Evolutionary conservation across 2,329 filamentous ascomycete genomes (phyloP).

Genomic region (Colletotrichum sidae): DNA sequence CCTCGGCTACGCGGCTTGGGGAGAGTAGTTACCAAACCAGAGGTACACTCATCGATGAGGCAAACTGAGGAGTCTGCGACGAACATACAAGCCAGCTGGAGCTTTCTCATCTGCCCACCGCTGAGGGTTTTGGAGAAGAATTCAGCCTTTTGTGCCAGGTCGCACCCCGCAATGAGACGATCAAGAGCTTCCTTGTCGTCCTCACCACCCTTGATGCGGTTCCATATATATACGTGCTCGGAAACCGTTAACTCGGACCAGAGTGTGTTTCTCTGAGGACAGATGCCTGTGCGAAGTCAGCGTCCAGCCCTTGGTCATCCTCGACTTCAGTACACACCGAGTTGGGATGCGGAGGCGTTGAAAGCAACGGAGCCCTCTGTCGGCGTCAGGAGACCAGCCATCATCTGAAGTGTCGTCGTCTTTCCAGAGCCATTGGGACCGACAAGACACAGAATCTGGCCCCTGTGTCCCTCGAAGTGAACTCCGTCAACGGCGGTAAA

Average conservation of each 20-base stretch:
- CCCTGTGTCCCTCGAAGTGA: conserved; percentile 66
- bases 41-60: conserved; percentile 77
- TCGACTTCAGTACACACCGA: conserved; percentile 32
- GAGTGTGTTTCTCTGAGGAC: conserved; percentile 76
- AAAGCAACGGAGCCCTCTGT: conserved; percentile 71
- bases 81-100: conserved; percentile 79
- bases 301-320: no score
- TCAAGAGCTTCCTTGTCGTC: conserved; percentile 60
- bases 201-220: conserved; percentile 63
- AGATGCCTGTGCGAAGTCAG: conserved; percentile 54
- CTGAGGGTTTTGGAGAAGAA: conserved; percentile 68
- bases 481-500: conserved; percentile 70
- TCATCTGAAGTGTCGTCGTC: conserved; percentile 75
- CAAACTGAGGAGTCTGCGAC: conserved; percentile 75
- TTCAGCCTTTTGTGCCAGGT: conserved; percentile 68
- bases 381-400: conserved; percentile 72
- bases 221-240: conserved; percentile 74
- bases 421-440: conserved; percentile 80
- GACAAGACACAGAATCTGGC: conserved; percentile 74
- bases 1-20: no score
- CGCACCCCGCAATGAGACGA: conserved; percentile 67
- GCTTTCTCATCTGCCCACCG: conserved; percentile 77
- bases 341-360: conserved; percentile 58
- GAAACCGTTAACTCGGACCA: conserved; percentile 74
- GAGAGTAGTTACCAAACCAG: conserved; percentile 57